Conservation (phyloP, 1,284 basidiomycete genomes). For the Mycena sp. region DNA sequence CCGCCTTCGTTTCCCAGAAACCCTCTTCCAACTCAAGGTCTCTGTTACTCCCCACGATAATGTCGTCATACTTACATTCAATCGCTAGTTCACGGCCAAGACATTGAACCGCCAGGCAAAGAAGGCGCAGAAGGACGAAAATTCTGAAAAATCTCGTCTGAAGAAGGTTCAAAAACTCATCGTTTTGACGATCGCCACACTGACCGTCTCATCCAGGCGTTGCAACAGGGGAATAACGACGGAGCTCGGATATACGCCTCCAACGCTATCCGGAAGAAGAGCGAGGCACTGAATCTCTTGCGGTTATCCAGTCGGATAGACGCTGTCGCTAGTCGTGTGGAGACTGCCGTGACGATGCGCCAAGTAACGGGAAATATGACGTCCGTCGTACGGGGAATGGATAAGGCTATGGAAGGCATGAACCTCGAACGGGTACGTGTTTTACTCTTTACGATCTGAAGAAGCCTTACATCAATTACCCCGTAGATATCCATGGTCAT, state of each 20-base stretch:
- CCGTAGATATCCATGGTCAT: conserved; percentile 96
- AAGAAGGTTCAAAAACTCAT: conserved; percentile 76
- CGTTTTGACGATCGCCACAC: background rate
- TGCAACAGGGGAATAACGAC: conserved; percentile 96
- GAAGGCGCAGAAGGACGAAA: conserved; percentile 96
- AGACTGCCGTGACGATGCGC: conserved; percentile 99
- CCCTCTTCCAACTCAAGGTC: conserved; percentile 96
- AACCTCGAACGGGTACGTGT: conserved; percentile 92
- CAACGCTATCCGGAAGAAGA: conserved; percentile 99
- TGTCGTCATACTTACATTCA: conserved; percentile 29
- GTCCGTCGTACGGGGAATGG: conserved; percentile 97
- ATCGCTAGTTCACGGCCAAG: conserved; percentile 93
- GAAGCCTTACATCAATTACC: conserved; percentile 9
- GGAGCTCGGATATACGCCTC: conserved; percentile 99
- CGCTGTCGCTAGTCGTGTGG: conserved; percentile 95
- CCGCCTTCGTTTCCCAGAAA: conserved; percentile 68
- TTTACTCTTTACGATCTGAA: conserved; percentile 2
- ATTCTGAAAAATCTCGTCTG: conserved; percentile 83
- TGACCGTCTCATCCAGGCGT: conserved; percentile 66
- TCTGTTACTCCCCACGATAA: background rate
- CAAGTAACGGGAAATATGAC: conserved; percentile 96
- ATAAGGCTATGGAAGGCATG: conserved; percentile 99
- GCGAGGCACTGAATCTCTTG: conserved; percentile 90
- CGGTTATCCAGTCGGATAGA: conserved; percentile 92
- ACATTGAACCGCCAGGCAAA: conserved; percentile 91